These are phyloP conservation scores for Theileria annulata DNA, from an alignment of 169 alveolate genomes.

Conservation along the genomic window DNA sequence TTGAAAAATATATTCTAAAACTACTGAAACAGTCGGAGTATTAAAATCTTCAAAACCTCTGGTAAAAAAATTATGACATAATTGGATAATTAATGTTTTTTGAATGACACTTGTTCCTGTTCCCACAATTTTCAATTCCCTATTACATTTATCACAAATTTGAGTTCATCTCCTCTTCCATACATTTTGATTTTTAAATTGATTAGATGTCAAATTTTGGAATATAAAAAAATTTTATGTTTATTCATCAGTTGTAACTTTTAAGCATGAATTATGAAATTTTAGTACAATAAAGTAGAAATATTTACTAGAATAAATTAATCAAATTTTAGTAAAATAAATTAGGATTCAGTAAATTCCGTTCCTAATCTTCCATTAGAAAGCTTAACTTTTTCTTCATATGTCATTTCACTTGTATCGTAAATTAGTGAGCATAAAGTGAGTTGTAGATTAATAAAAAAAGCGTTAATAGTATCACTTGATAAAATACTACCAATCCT, in stretches of 20 bases:
- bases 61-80: background rate
- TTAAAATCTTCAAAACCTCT: background rate
- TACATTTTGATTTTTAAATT: background rate
- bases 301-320: too few relatives aligned
- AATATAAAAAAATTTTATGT: too few relatives aligned
- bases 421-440: slow-evolving; percentile 42
- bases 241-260: too few relatives aligned
- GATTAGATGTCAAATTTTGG: background rate
- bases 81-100: background rate
- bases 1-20: background rate
- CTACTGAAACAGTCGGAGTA: background rate
- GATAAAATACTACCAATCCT: slow-evolving; percentile 22
- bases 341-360: background rate
- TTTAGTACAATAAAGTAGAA: too few relatives aligned
- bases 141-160: background rate
- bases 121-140: background rate
- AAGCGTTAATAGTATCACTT: slow-evolving; percentile 31
- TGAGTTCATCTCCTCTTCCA: background rate
- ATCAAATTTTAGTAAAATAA: too few relatives aligned
- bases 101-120: background rate
- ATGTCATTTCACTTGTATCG: slow-evolving; percentile 59
- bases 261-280: too few relatives aligned
- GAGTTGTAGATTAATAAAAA: slow-evolving; percentile 45
- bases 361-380: background rate
- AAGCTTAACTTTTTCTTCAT: slow-evolving; percentile 6